phyloP scores from a whole-genome alignment of 2,329 filamentous ascomycete genomes.

The Diaporthe destruens region DNA sequence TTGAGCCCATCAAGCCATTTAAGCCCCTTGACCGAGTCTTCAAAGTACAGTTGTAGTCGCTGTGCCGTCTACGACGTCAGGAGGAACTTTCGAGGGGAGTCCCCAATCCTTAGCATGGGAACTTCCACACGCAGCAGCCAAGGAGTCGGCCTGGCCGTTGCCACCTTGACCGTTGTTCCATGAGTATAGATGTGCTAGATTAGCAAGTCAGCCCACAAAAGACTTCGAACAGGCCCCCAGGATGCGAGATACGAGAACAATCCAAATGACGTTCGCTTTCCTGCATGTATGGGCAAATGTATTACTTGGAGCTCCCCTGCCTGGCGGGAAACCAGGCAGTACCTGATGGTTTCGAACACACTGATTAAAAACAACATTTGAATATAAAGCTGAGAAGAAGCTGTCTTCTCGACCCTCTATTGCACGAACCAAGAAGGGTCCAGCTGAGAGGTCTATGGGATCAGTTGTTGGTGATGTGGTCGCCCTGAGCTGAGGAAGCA shows the following conservation, averaged over 20 bases:
- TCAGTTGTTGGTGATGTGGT: neutral
- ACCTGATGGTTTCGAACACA: neutral
- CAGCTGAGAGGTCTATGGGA: neutral
- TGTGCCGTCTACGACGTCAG: neutral
- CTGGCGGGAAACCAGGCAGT: too few species aligned
- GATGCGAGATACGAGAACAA: neutral
- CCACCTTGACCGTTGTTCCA: neutral
- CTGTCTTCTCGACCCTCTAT: neutral
- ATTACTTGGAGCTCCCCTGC: neutral
- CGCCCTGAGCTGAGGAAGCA: neutral
- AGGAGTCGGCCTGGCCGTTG: neutral
- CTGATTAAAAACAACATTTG: neutral
- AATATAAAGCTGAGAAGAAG: neutral
- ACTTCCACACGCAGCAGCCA: neutral
- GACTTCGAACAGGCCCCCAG: too few species aligned
- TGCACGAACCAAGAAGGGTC: neutral
- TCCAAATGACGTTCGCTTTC: neutral
- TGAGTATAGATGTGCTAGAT: neutral
- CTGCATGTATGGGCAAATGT: neutral
- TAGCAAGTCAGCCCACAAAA: neutral
- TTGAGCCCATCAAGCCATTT: neutral
- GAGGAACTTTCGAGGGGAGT: neutral
- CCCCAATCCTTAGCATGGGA: neutral
- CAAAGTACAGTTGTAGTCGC: neutral
- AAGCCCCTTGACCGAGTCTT: neutral